Percentiles rank a stretch among this genome's conserved stretches.
These are phyloP conservation scores for Fragilaria crotonensis DNA, from an alignment of 108 stramenopile genomes.

Conservation along the genomic window DNA sequence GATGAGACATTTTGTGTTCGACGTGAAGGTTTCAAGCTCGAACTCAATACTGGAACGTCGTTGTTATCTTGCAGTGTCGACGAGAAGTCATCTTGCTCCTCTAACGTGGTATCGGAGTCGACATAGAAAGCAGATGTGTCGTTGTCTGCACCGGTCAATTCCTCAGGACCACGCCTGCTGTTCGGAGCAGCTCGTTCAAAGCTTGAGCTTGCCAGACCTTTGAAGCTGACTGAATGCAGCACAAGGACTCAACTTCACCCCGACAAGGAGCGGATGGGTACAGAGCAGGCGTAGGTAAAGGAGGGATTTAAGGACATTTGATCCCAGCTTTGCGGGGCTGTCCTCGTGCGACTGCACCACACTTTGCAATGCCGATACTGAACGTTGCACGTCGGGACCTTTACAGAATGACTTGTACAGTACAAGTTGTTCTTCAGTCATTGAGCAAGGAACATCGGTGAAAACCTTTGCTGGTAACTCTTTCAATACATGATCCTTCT, in stretches of 20 bases:
- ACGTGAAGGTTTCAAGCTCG: neutral
- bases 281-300: slow-evolving; percentile 77
- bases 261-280: slow-evolving; percentile 76
- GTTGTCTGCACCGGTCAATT: slow-evolving; percentile 69
- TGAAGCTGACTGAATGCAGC: neutral
- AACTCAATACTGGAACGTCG: too few species aligned
- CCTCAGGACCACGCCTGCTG: slow-evolving; percentile 57
- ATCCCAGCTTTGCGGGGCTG: slow-evolving; percentile 20
- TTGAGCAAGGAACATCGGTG: slow-evolving; percentile 69
- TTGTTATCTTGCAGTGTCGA: slow-evolving; percentile 1
- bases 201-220: slow-evolving; percentile 83
- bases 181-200: slow-evolving; percentile 65
- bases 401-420: slow-evolving; percentile 52
- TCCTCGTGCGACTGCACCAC: slow-evolving; percentile 6
- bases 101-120: slow-evolving; percentile 14
- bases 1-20: slow-evolving; percentile 61
- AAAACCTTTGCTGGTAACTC: slow-evolving; percentile 94
- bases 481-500: slow-evolving; percentile 90
- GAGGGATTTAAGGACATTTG: slow-evolving; percentile 54
- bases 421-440: slow-evolving; percentile 54
- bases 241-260: neutral
- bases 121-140: slow-evolving; percentile 60
- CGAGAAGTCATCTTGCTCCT: slow-evolving; percentile 7
- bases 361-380: slow-evolving; percentile 25
- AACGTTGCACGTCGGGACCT: slow-evolving; percentile 27